Evolutionary conservation across 2,329 filamentous ascomycete genomes (phyloP), one percentile per base, ranked within the genome.

Genomic region (Daldinia sp.): DNA sequence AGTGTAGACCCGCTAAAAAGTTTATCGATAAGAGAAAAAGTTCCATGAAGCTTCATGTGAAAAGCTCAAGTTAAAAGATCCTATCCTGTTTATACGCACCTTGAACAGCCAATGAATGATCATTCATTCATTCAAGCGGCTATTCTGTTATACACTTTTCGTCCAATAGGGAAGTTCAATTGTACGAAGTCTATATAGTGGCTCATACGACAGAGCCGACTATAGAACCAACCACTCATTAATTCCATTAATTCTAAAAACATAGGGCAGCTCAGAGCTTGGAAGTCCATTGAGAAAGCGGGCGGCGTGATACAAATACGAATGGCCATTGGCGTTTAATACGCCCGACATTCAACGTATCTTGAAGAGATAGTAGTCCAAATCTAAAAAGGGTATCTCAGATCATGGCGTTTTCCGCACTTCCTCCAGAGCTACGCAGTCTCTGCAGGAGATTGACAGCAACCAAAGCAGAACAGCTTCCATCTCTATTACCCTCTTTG

Each of bases 381-480:
- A 35, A 13, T 33, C 26, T 12, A 20, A 41, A 1, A 26, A 13
- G 33, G 2, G 30, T 5, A 30, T 59, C 51, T 30, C 41, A 50
- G 23, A 51, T 37, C 33, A 75, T 78, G 77, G 74, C 77, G 57
- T 72, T 76, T 60, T 80, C 82, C 75, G 79, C 82, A 66, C 77
- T 82, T 37, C 86, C 85, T 5, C 82, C 88, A 44, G 88, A 91
- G 74, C 83, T 93, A 15, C 85, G 87, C 67, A 86, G 90, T 56
- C 82, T 93, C 50, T 92, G 88, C 74, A 88, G 89, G 68, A 89
- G 89, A 71, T 84, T 98, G 72, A 90, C 90, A 1, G 90, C 92
- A 0, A 90, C 92, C 10, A 86, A 92, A 0, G 85, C 88, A n/a
- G 82, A 88, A 53, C 89, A 95, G 71, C 88, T 98, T 4, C 93